Evolutionary conservation across 192 early-diverging fungal genomes (phyloP).

Genomic region (Glomus cerebriforme): DNA sequence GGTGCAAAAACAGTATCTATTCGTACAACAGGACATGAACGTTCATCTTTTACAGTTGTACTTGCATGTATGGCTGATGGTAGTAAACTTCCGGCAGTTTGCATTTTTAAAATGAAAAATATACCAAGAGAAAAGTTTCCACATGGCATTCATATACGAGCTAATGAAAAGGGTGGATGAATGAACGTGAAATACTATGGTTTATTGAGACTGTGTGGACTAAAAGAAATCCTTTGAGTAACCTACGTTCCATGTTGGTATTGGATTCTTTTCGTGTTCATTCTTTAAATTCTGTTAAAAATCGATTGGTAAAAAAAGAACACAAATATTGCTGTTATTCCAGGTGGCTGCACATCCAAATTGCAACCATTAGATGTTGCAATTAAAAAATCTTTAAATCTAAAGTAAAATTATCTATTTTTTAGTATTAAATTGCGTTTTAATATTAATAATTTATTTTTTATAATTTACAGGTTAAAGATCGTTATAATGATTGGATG

Average conservation of each 20-base stretch:
- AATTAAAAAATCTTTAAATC: constrained; percentile 12
- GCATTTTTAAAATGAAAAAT: constrained; percentile 21
- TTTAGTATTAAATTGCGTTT: not conserved
- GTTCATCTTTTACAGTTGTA: no score
- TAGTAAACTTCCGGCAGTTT: not conserved
- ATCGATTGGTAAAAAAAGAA: no score
- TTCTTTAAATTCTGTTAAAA: not conserved
- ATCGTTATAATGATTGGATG: constrained; percentile 19
- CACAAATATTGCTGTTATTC: no score
- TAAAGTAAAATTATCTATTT: not conserved
- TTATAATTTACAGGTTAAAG: not conserved
- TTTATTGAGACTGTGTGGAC: not conserved
- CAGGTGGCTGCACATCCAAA: no score
- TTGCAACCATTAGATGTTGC: no score
- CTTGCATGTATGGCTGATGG: not conserved
- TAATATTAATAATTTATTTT: not conserved
- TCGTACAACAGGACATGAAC: no score
- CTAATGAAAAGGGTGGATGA: not conserved
- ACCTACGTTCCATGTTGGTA: not conserved
- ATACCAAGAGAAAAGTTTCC: not conserved
- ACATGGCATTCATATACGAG: no score
- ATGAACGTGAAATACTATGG: not conserved
- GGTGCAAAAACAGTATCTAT: not conserved
- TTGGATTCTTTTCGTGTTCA: constrained; percentile 9
- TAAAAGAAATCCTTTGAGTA: not conserved